Evolutionary conservation across 2,329 filamentous ascomycete species (phyloP).

Genomic region (Aureobasidium subglaciale): DNA sequence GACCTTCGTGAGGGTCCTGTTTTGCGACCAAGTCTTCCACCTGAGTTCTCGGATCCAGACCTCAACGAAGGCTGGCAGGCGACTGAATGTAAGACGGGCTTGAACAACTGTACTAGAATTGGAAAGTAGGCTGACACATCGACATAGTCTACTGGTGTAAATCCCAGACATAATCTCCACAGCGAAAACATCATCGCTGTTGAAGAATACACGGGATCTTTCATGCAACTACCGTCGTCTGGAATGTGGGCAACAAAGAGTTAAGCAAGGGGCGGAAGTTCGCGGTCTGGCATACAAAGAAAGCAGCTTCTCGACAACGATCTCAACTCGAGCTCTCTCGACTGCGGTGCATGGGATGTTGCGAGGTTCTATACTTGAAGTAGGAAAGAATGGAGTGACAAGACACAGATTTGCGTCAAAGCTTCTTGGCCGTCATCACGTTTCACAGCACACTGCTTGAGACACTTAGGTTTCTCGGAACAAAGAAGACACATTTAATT

Average conservation of each 20-base stretch:
- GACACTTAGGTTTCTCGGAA: background rate
- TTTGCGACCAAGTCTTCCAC: background rate
- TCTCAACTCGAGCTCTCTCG: background rate
- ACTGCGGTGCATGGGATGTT: background rate
- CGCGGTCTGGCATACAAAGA: background rate
- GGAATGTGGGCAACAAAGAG: conserved; percentile 7
- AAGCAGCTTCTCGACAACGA: background rate
- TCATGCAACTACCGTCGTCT: background rate
- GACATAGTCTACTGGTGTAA: background rate
- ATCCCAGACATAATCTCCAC: conserved; percentile 2
- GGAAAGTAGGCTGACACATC: background rate
- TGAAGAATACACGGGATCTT: background rate
- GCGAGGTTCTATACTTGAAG: background rate
- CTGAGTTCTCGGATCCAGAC: conserved; percentile 1
- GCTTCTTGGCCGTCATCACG: background rate
- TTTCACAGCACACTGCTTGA: background rate
- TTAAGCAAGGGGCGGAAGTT: background rate
- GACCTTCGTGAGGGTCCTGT: background rate
- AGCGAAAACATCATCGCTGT: background rate
- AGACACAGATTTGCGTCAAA: background rate
- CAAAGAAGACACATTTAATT: background rate
- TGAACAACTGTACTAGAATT: background rate
- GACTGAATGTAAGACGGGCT: background rate
- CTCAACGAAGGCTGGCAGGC: conserved; percentile 1
- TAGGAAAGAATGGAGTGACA: background rate